Percentiles rank a stretch among this genome's conserved stretches.
Evolutionary conservation across 192 early-diverging fungal species (phyloP).

Genomic region (Entophlyctis luteolus): DNA sequence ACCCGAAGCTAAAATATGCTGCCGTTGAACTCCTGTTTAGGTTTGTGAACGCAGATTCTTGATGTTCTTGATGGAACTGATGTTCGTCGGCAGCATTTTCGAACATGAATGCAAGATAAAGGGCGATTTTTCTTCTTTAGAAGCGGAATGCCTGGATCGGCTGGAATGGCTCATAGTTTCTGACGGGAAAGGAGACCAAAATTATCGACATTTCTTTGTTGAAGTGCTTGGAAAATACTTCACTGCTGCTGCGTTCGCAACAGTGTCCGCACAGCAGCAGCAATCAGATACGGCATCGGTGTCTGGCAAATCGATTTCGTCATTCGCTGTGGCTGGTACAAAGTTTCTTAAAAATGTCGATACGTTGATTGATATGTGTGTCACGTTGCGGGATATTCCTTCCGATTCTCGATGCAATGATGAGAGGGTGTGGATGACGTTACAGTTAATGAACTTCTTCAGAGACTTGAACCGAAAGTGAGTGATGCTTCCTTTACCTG

Average conservation of each 20-base stretch:
- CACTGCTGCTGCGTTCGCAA: conserved; percentile 23
- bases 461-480: conserved; percentile 51
- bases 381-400: conserved; percentile 53
- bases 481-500: not conserved
- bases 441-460: conserved; percentile 66
- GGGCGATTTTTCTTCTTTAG: conserved; percentile 38
- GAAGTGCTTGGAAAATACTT: conserved; percentile 41
- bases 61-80: not conserved
- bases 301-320: not conserved
- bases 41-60: conserved; percentile 5
- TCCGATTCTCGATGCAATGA: conserved; percentile 53
- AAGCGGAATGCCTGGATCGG: conserved; percentile 46
- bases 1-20: conserved; percentile 36
- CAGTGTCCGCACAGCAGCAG: not conserved
- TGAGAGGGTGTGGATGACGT: conserved; percentile 56
- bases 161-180: conserved; percentile 37
- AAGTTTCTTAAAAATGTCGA: conserved; percentile 47
- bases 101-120: conserved; percentile 34
- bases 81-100: conserved; percentile 25
- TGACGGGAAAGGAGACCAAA: conserved; percentile 38
- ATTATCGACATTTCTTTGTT: conserved; percentile 42
- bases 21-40: conserved; percentile 45
- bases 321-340: conserved; percentile 24
- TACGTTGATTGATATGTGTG: conserved; percentile 49
- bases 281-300: not conserved